Conservation (phyloP, 2,329 filamentous ascomycete species). For the Chrysoporthe deuterocubensis region DNA sequence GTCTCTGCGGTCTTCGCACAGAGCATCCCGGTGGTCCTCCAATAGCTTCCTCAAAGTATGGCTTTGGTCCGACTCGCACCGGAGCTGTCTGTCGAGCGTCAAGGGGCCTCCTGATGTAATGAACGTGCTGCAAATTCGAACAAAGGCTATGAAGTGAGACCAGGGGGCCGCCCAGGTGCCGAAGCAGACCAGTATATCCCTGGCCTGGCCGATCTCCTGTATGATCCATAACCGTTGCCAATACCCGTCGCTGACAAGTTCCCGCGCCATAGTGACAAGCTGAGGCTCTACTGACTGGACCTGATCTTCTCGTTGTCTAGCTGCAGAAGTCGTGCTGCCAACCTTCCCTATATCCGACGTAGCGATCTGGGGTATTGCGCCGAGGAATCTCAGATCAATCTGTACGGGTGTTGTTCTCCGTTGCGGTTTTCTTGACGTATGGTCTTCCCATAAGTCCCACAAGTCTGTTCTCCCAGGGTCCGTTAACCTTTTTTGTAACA, state of each 20-base stretch:
- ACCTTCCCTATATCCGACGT: neutral
- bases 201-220: slow-evolving; percentile 36
- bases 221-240: slow-evolving; percentile 32
- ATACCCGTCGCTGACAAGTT: slow-evolving; percentile 4
- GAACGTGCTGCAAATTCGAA: slow-evolving; percentile 16
- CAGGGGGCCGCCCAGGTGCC: slow-evolving; percentile 28
- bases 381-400: neutral
- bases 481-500: neutral
- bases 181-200: slow-evolving; percentile 33
- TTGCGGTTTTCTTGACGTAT: neutral
- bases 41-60: slow-evolving; percentile 33
- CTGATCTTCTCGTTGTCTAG: neutral
- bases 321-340: neutral
- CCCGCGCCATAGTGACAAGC: neutral
- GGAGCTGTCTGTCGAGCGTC: slow-evolving; percentile 30
- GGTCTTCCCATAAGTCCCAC: neutral
- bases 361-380: neutral
- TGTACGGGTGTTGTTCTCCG: neutral
- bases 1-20: slow-evolving; percentile 37
- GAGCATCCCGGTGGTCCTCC: slow-evolving; percentile 31
- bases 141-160: slow-evolving; percentile 30
- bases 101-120: slow-evolving; percentile 20
- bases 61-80: slow-evolving; percentile 21
- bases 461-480: too few species aligned
- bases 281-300: neutral